Evolutionary conservation across 192 early-diverging fungal genomes (phyloP), one percentile per base, ranked within the genome.

Genomic region (Rhizophagus prolifer): DNA sequence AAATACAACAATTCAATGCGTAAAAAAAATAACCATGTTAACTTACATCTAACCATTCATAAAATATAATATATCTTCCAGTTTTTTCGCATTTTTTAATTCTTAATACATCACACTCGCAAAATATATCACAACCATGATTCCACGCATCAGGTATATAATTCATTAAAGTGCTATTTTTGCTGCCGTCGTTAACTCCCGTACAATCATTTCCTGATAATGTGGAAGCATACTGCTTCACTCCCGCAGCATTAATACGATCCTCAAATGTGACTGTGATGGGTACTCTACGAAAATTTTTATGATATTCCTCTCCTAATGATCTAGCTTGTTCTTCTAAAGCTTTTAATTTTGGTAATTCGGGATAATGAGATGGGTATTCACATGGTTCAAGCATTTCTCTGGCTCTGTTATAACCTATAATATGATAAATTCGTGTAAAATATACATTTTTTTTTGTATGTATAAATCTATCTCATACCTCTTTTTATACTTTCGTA

Each of bases 141-240:
- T 85, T 85, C 84, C 84, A 85, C 10, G 84, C 84, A 38, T 85
- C 84, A 16, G 84, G 80, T 21, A 85, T 81, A 47, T 85, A 85
- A 73, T 81, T 85, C 78, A 85, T 76, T n/a, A 85, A 60, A 2
- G 82, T 85, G 12, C 72, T 79, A 65, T 83, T 85, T 65, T 85
- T 85, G 74, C 82, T 83, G 64, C 84, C 82, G 61, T 85, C 84
- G 62, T 85, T 85, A 50, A 82, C 65, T 38, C 84, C 84, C 1
- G 84, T 82, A 47, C 76, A 74, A 38, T 85, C 84, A 61, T 85
- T 85, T 9, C 84, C 84, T 19, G 80, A 79, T 34, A 85, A 70
- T 13, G 82, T 85, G 16, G 80, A 82, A 0, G 60, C 62, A 38
- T 79, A 74, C 66, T 83, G 84, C 12, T 34, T 62, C 26, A 85